Conservation (phyloP, 352 stramenopile genomes). For the Phytophthora macrochlamydospora region DNA sequence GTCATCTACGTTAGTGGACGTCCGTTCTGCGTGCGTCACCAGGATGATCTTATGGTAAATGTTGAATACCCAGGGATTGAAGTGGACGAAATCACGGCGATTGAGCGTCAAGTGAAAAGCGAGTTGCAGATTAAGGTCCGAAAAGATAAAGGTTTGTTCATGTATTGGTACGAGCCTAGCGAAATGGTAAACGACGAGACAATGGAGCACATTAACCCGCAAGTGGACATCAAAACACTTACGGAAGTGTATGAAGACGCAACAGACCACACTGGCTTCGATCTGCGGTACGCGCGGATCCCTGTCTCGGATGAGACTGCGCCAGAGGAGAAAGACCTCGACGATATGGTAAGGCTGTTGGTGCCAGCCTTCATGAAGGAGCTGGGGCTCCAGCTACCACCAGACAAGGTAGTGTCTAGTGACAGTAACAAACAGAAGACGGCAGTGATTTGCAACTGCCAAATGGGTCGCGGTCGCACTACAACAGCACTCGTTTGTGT, state of each 20-base stretch:
- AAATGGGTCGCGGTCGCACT: slow-evolving; percentile 89
- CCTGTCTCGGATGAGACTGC: slow-evolving; percentile 91
- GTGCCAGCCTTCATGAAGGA: slow-evolving; percentile 72
- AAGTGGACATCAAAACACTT: slow-evolving; percentile 78
- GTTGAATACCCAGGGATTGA: slow-evolving; percentile 91
- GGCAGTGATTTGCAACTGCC: slow-evolving; percentile 90
- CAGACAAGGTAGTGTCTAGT: slow-evolving; percentile 5
- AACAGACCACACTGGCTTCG: slow-evolving; percentile 49
- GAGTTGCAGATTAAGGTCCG: slow-evolving; percentile 83
- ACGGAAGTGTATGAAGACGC: slow-evolving; percentile 74
- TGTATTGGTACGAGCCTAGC: slow-evolving; percentile 84
- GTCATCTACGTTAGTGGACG: slow-evolving; percentile 89
- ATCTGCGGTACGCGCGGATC: slow-evolving; percentile 83
- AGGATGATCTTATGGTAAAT: slow-evolving; percentile 84
- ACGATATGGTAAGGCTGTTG: slow-evolving; percentile 85
- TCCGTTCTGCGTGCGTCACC: slow-evolving; percentile 86
- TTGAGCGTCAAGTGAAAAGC: slow-evolving; percentile 85
- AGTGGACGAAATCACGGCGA: slow-evolving; percentile 85
- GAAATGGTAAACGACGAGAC: slow-evolving; percentile 84
- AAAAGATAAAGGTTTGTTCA: slow-evolving; percentile 78
- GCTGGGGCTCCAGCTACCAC: slow-evolving; percentile 35
- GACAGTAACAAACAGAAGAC: slow-evolving; percentile 44
- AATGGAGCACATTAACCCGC: slow-evolving; percentile 80
- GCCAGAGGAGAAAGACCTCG: slow-evolving; percentile 89
- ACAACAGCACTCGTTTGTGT: slow-evolving; percentile 90